Base-by-base conservation (phyloP, 495 filamentous ascomycete species). In the Penicillium egyptiacum region DNA sequence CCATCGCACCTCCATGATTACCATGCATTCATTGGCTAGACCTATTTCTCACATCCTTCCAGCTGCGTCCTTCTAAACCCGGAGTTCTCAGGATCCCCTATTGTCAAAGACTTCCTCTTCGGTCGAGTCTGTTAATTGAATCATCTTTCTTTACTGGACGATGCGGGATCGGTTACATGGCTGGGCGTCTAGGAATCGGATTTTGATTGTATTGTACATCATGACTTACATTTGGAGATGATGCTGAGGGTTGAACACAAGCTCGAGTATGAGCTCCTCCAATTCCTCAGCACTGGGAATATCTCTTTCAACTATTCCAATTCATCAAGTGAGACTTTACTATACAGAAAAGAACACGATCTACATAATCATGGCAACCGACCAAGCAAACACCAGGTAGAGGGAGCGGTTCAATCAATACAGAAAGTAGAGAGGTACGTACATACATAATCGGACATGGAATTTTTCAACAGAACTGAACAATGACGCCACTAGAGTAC, bases 81-180 rank as follows among this genome's bases (percentile, higher is more conserved):
- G 0, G 86, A 88, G 63, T 88, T 88, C 66, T 80, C 86, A 40
- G 82, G 82, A 41, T 83, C 83, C 17, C 84, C 86, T 8, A 76
- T 88, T 20, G 80, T 88, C n/a, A 87, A 87, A 62, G 85, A 88
- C 42, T 89, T 88, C 62, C 72, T 88, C n/a, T 83, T 88, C 58
- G 75, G 70, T 30, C 69, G 70, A 22, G 60, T 73, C 43, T 75
- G 66, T 47, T 72, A 65, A 62, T 31, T 40, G 16, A 53, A 25
- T 40, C n/a, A 20, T 16, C 8, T 17, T 7, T 23, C 12, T 11
- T 37, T 17, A 35, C 30, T 19, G 28, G 26, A 22, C 28, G 10
- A 30, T 57, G 12, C 20, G 46, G 17, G 40, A 33, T 33, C 4
- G 11, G 30, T n/a, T 45, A 6, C 1, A 17, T 20, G 23, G 35